A percentile compares a stretch with the other conserved stretches of the same genome.
Evolutionary conservation across 2,329 filamentous ascomycete species (phyloP).

Genomic region (Trichoderma afroharzianum): DNA sequence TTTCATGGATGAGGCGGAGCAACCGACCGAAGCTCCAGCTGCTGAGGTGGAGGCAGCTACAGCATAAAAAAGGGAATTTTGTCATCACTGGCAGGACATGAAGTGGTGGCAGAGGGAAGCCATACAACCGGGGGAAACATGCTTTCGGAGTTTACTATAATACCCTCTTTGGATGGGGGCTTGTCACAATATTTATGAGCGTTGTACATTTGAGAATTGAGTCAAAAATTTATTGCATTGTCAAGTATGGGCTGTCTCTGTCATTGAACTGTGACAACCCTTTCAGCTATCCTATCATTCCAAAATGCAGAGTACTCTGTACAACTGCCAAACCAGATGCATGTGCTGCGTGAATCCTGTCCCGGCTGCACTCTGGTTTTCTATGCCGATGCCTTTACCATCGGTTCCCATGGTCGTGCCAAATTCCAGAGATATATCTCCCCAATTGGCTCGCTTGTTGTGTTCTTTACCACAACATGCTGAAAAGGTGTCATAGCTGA

Average conservation of each 20-base stretch:
- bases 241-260: neutral
- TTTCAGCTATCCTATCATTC: neutral
- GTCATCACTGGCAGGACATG: slow-evolving; percentile 14
- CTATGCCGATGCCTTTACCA: slow-evolving; percentile 38
- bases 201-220: slow-evolving; percentile 10
- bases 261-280: neutral
- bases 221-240: neutral
- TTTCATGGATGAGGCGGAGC: slow-evolving; percentile 46
- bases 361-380: neutral
- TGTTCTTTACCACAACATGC: slow-evolving; percentile 36
- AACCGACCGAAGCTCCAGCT: slow-evolving; percentile 9
- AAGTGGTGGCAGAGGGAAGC: neutral
- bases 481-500: slow-evolving; percentile 27
- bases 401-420: slow-evolving; percentile 40
- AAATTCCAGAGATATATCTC: slow-evolving; percentile 42
- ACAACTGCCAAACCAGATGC: neutral
- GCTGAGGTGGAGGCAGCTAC: neutral
- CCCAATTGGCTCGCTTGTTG: slow-evolving; percentile 31
- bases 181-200: slow-evolving; percentile 16
- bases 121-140: neutral
- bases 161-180: slow-evolving; percentile 9
- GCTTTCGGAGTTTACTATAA: slow-evolving; percentile 12
- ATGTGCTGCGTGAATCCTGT: neutral
- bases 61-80: slow-evolving; percentile 23
- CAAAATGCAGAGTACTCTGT: neutral